Base-by-base conservation (phyloP, 73 alveolate species). In the Paramecium bursaria region DNA sequence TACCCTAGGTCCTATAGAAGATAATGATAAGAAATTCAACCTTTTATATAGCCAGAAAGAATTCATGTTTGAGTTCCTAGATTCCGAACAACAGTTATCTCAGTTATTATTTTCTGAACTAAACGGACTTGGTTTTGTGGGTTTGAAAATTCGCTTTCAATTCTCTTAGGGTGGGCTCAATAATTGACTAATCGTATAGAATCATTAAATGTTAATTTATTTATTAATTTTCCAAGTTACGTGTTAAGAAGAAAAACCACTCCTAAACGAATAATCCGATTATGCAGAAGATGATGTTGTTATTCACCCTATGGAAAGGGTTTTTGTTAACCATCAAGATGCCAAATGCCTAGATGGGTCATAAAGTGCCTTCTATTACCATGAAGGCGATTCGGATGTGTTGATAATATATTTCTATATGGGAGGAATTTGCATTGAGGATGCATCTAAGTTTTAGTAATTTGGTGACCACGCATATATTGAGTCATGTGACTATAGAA, bases 1-100 rank as follows among this genome's bases (percentile, higher is more conserved):
- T 85, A 80, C 6, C 91, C 91, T 14, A 92, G 55, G 87, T 92
- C 97, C 76, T 88, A 47, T 6, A 57, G 54, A 9, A 91, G 74
- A 23, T 21, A 42, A 35, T 39, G 33, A 7, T 67, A n/a, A n/a
- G n/a, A n/a, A n/a, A n/a, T n/a, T n/a, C n/a, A n/a, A 67, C 82
- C 35, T 54, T 79, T 57, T 79, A 17, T 25, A 79, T 49, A 4
- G 94, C 97, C 4, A 39, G 92, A 17, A 33, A 23, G 50, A 92
- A 74, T 50, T 92, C 92, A 48, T 49, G 74, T 52, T 76, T 49
- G 91, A 87, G 57, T 54, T 92, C 93, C 2, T 74, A 42, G 13
- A 92, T 47, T 1, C 95, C 97, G 35, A 74, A 87, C 48, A 39
- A 54, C 74, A 92, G 86, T 13, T 60, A 33, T 23, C 57, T 75